Base-by-base conservation (phyloP, 768 basidiomycete genomes). In the Termitomyces sp. region DNA sequence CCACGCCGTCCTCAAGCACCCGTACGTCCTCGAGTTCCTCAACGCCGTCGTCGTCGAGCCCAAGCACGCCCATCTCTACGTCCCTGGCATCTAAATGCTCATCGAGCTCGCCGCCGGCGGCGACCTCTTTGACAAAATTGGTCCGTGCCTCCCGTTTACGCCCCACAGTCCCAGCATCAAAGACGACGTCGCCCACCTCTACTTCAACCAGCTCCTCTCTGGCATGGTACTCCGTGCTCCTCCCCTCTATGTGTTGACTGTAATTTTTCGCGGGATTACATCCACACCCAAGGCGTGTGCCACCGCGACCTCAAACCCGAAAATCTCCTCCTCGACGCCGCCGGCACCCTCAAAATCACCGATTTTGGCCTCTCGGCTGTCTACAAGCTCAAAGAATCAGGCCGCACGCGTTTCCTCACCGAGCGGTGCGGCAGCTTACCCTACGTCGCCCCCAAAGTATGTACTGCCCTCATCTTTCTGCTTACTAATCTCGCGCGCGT, bases 261-360 rank as follows among this genome's bases (percentile, higher is more conserved):
- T 39, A 8, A 46, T n/a, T 46, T 6, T 16, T 14, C 18, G 9
- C 53, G 96, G 94, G 76, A 79, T 29, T 96, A 90, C 70, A 88
- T 98, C 32, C 95, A 98, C 65, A 69, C 67, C 9, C 85, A 92
- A 73, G 97, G 97, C 3, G 89, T 99, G 20, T 95, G 92, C 64
- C 97, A 99, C 68, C 85, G 97, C 36, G 97, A 99, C 65, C 79
- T 99, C 55, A 99, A 99, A 67, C 97, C 97, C 0, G 97, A 99
- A 70, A 99, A 99, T 63, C 69, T 98, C 18, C 82, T 99, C 3
- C 81, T 99, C 0, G 88, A 94, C 59, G 83, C 81, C 0, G 83
- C 86, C 2, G 95, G 95, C 50, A 77, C 84, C 6, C 84, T 99
- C 62, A 98, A 98, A 69, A 88, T 99, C 53, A 88, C 91, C 0